Base-by-base conservation (phyloP, 352 stramenopile genomes). In the Blastocystis sp. region DNA sequence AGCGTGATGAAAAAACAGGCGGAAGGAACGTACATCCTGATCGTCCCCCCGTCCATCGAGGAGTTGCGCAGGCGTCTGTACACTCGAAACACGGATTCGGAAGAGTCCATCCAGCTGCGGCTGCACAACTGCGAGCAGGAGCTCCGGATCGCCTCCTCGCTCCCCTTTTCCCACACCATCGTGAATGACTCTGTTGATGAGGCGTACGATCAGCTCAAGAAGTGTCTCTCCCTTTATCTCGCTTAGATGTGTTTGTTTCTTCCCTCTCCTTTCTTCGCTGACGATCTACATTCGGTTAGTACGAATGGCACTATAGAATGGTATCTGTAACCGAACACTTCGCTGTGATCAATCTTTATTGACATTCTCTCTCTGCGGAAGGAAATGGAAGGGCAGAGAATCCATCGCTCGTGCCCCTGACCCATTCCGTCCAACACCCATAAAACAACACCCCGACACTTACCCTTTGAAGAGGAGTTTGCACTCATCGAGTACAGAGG, bases 41-140 rank as follows among this genome's bases (percentile, higher is more conserved):
- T 97, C 66, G 90, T 92, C 61, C 94, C 94, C 60, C 94, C 94
- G 19, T 95, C 91, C 53, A 92, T 97, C 76, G 92, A 92, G n/a
- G 93, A 95, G 80, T 91, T 97, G 5, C 93, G 96, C 89, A 90
- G 91, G 89, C 92, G 94, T 34, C 90, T 97, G 69, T 92, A 92
- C 81, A 92, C 92, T 28, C 92, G 90, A 9, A 92, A 90, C 38
- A 95, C 94, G 17, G 94, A 97, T 89, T 94, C 91, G 48, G 93
- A 96, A 88, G 93, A 96, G 45, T 94, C 94, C 89, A 93, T 97
- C 62, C 82, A 92, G 66, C 86, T 94, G 62, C 93, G 94, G 45
- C 79, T 96, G 3, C 91, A 93, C 69, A 96, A 96, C 88, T 93
- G 93, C 2, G 88, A 89, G 1, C 90, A 90, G 3, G 94, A 97